phyloP scores from a whole-genome alignment of 371 early-diverging fungal species.

The Mortierella sp. region DNA sequence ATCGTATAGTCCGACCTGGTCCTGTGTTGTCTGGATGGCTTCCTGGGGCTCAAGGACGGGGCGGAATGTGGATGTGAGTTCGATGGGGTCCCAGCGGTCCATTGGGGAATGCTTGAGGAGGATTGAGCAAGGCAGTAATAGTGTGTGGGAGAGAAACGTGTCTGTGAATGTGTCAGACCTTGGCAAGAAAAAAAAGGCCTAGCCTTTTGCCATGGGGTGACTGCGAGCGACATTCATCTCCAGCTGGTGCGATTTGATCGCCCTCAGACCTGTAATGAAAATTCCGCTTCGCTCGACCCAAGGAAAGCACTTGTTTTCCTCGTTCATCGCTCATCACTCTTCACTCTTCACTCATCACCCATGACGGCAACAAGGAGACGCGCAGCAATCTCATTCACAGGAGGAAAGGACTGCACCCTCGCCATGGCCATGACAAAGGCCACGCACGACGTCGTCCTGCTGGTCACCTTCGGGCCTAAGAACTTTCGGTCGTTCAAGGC shows the following conservation, averaged over 20 bases:
- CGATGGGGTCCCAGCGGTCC: slow-evolving; percentile 67
- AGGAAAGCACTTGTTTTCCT: background rate
- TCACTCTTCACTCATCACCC: background rate
- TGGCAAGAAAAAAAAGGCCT: background rate
- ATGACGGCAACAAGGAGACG: slow-evolving; percentile 26
- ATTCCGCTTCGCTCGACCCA: background rate
- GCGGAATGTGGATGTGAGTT: slow-evolving; percentile 69
- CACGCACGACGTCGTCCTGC: slow-evolving; percentile 58
- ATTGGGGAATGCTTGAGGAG: slow-evolving; percentile 28
- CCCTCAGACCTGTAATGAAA: background rate
- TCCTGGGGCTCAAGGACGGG: slow-evolving; percentile 72
- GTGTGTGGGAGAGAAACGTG: background rate
- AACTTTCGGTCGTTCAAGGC: slow-evolving; percentile 65
- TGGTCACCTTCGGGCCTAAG: slow-evolving; percentile 69
- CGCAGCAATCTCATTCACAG: slow-evolving; percentile 70
- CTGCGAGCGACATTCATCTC: background rate
- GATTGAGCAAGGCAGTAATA: background rate
- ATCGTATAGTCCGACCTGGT: slow-evolving; percentile 80
- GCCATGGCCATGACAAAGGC: slow-evolving; percentile 61
- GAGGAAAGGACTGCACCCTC: slow-evolving; percentile 72
- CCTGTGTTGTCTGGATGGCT: slow-evolving; percentile 68
- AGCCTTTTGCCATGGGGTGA: background rate
- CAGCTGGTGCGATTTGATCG: background rate
- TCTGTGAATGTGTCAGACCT: background rate
- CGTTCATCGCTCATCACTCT: background rate